Base-by-base conservation (phyloP, 768 basidiomycete species). In the Peribolospora kevripleyi region DNA sequence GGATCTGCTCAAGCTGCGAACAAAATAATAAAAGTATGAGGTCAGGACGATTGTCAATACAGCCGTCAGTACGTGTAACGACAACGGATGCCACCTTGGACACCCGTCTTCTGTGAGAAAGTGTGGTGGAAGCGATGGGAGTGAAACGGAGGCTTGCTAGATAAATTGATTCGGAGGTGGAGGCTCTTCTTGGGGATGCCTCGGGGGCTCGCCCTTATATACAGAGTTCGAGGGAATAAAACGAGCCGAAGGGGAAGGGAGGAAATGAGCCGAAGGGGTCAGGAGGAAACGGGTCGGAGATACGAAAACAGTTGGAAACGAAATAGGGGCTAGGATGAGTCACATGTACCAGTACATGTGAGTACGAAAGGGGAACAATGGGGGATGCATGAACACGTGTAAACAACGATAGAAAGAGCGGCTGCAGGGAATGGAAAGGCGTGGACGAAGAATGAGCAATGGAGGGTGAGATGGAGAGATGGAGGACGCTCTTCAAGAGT, bases 161-260 rank as follows among this genome's bases (percentile, higher is more conserved):
- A n/a, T n/a, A n/a, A n/a, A n/a, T n/a, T n/a, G n/a, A n/a, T n/a
- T n/a, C n/a, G n/a, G n/a, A n/a, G n/a, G n/a, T n/a, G n/a, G n/a
- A n/a, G n/a, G n/a, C n/a, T n/a, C n/a, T n/a, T n/a, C n/a, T n/a
- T n/a, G n/a, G n/a, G n/a, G n/a, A n/a, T n/a, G n/a, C n/a, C n/a
- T n/a, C n/a, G n/a, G n/a, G n/a, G n/a, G n/a, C n/a, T n/a, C n/a
- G n/a, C n/a, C n/a, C n/a, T n/a, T n/a, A n/a, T n/a, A n/a, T n/a
- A n/a, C n/a, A n/a, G n/a, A n/a, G n/a, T n/a, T 61, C 61, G 52
- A 54, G 55, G 25, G 55, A 51, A 48, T 53, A 60, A n/a, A 57
- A 54, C 55, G 54, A 57, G 11, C 36, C 6, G 13, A 25, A n/a
- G 48, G 48, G 42, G 2, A 38, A 37, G n/a, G 13, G 47, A 36